Percentiles rank a stretch among this genome's conserved stretches.
Evolutionary conservation across 352 stramenopile species (phyloP).

Genomic region (Phytophthora meadii): DNA sequence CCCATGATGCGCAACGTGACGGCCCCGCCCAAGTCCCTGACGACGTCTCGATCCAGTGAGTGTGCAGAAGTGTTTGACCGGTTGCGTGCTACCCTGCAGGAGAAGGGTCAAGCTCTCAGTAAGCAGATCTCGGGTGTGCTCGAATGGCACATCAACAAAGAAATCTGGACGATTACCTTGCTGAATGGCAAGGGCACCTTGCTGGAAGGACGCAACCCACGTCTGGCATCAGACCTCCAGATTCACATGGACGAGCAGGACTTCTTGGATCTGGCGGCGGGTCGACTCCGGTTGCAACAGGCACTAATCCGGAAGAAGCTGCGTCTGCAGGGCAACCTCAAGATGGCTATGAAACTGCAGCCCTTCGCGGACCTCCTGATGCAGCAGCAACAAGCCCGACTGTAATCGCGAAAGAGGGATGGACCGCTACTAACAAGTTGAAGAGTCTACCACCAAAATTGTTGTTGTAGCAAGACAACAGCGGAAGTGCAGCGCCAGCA

Average conservation of each 20-base stretch:
- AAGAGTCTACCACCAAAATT: constrained; percentile 11
- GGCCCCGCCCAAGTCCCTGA: constrained; percentile 57
- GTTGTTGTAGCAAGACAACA: neutral
- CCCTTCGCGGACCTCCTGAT: constrained; percentile 70
- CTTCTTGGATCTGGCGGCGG: constrained; percentile 66
- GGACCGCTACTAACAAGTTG: constrained; percentile 15
- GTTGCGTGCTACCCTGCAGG: constrained; percentile 52
- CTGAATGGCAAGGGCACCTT: constrained; percentile 57
- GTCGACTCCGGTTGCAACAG: constrained; percentile 68
- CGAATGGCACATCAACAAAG: constrained; percentile 79
- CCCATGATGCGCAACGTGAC: constrained; percentile 79
- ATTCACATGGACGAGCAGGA: constrained; percentile 74
- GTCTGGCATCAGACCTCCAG: constrained; percentile 60
- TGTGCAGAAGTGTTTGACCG: constrained; percentile 68
- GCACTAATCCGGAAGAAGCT: constrained; percentile 74
- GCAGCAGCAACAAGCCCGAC: constrained; percentile 38
- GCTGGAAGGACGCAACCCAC: constrained; percentile 53
- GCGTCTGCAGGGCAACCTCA: constrained; percentile 70
- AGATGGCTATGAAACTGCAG: constrained; percentile 78
- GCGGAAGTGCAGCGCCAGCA: neutral
- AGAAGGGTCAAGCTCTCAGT: constrained; percentile 45
- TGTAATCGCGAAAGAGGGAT: constrained; percentile 30
- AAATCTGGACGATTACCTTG: constrained; percentile 71
- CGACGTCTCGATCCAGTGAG: constrained; percentile 59
- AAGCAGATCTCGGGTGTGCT: constrained; percentile 71